These are phyloP conservation scores for Pelargonium citronellum DNA, from an alignment of 441 rosid species.

Conservation along the genomic window DNA sequence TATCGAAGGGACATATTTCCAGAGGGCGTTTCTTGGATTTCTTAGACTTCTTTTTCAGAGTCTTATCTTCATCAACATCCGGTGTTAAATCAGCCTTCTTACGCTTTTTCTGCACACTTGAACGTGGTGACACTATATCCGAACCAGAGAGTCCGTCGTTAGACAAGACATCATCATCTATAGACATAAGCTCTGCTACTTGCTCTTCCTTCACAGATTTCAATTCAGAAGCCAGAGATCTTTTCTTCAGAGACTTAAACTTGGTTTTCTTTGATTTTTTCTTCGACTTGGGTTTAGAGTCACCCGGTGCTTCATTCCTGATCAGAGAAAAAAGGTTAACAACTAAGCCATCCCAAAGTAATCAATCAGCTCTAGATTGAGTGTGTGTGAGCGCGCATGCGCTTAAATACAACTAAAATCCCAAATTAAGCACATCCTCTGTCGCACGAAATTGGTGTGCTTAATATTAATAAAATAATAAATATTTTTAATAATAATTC, in stretches of 20 bases:
- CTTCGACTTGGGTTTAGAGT: conserved; percentile 66
- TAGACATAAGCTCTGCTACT: conserved; percentile 43
- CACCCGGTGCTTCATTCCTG: conserved; percentile 57
- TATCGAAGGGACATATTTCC: conserved; percentile 35
- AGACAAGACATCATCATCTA: conserved; percentile 48
- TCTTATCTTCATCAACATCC: conserved; percentile 47
- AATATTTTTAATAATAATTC: background rate
- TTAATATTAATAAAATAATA: background rate
- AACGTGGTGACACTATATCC: conserved; percentile 43
- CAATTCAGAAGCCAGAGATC: conserved; percentile 63
- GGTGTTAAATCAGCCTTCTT: conserved; percentile 47
- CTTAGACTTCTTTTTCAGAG: conserved; percentile 69
- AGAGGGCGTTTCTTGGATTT: conserved; percentile 49
- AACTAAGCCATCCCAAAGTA: conserved; percentile 4
- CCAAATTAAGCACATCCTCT: conserved; percentile 1
- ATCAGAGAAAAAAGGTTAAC: conserved; percentile 21
- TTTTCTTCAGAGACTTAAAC: conserved; percentile 87
- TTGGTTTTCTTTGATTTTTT: conserved; percentile 89
- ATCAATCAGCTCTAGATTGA: background rate
- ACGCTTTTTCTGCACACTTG: conserved; percentile 50
- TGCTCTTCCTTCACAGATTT: conserved; percentile 52
- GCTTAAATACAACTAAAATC: background rate
- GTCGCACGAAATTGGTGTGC: background rate
- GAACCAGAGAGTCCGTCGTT: conserved; percentile 50
- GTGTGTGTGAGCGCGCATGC: background rate